These are phyloP conservation scores for Coemansia umbellata DNA, from an alignment of 192 early-diverging fungal species.

Conservation along the genomic window DNA sequence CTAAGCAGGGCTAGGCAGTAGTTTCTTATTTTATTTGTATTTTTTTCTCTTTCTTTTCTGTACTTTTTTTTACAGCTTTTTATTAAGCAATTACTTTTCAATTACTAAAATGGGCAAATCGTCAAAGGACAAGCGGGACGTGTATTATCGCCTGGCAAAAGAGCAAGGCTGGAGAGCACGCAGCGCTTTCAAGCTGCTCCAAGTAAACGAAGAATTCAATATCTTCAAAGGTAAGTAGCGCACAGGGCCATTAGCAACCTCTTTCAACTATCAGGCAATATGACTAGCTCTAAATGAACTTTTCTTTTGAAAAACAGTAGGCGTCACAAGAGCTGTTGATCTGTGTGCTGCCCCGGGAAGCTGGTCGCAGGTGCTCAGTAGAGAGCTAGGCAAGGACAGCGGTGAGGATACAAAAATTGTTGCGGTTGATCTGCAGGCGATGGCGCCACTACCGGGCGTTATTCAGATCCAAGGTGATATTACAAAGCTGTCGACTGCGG, in stretches of 20 bases:
- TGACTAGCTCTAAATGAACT: neutral
- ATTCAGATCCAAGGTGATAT: conserved; percentile 97
- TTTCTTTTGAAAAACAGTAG: conserved; percentile 15
- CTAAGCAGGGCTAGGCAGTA: neutral
- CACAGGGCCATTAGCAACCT: conserved; percentile 2
- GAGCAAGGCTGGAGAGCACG: conserved; percentile 97
- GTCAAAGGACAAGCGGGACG: conserved; percentile 93
- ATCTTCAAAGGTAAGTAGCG: conserved; percentile 64
- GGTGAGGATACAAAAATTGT: conserved; percentile 73
- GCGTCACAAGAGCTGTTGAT: conserved; percentile 88
- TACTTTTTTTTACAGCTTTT: neutral
- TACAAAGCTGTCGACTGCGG: conserved; percentile 88
- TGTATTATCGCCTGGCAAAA: conserved; percentile 95
- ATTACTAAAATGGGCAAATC: conserved; percentile 66
- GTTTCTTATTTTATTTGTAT: too few relatives aligned
- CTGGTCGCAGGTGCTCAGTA: conserved; percentile 91
- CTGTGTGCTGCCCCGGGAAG: conserved; percentile 96
- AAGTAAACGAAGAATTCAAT: conserved; percentile 93
- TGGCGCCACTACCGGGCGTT: conserved; percentile 93
- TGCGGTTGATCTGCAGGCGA: conserved; percentile 92
- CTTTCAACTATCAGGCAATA: neutral
- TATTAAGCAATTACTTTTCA: neutral
- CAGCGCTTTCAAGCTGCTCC: conserved; percentile 95
- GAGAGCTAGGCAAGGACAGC: conserved; percentile 55
- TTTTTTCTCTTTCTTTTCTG: neutral